Conservation (phyloP, 2,329 filamentous ascomycete genomes). For the Fusarium sp. region DNA sequence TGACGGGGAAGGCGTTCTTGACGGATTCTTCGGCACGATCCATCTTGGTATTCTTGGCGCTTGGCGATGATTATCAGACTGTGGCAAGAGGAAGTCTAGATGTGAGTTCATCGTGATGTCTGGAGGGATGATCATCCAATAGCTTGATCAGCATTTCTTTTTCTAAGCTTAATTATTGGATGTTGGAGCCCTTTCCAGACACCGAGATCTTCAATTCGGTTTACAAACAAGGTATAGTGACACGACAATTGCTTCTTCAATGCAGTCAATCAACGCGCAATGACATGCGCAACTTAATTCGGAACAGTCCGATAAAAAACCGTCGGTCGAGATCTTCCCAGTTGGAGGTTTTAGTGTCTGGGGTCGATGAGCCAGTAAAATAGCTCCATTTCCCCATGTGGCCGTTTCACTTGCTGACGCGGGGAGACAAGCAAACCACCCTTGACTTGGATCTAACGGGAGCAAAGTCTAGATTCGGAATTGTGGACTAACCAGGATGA, state of each 20-base stretch:
- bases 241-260: not conserved
- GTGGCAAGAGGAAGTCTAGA: slow-evolving; percentile 3
- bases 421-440: not conserved
- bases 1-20: slow-evolving; percentile 8
- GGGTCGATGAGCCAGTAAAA: slow-evolving; percentile 27
- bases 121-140: not conserved
- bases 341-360: not conserved
- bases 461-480: slow-evolving; percentile 10
- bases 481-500: slow-evolving; percentile 17
- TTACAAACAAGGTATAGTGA: slow-evolving; percentile 9
- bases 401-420: slow-evolving; percentile 22
- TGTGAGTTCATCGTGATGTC: not conserved
- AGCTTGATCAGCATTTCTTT: not conserved
- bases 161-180: not conserved
- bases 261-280: not conserved
- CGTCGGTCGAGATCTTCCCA: not conserved
- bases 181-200: not conserved
- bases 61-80: slow-evolving; percentile 21
- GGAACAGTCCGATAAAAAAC: slow-evolving; percentile 7
- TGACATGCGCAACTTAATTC: not conserved
- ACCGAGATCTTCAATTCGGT: slow-evolving; percentile 11
- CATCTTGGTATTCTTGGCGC: slow-evolving; percentile 27
- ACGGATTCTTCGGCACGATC: slow-evolving; percentile 18
- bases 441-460: not conserved
- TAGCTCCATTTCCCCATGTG: slow-evolving; percentile 33